phyloP scores from a whole-genome alignment of 2,329 filamentous ascomycete species.

The Sporothrix curviconia region DNA sequence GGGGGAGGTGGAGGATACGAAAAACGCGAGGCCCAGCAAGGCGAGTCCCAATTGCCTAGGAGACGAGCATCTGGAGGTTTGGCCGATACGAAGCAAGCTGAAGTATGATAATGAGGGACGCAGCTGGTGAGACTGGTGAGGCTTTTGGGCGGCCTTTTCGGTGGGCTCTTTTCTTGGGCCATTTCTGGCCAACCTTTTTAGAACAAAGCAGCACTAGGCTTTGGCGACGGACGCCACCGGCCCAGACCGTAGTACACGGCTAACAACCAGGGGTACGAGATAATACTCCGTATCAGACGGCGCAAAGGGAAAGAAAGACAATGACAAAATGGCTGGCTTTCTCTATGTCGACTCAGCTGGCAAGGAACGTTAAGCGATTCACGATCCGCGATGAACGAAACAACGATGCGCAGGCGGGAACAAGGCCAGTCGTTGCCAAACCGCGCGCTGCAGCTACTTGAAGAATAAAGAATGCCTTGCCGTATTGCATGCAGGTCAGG shows the following conservation, averaged over 20 bases:
- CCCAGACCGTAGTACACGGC: conserved; percentile 4
- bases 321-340: too few relatives aligned
- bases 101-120: too few relatives aligned
- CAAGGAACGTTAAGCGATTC: too few relatives aligned
- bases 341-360: too few relatives aligned
- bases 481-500: background rate
- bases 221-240: conserved; percentile 9
- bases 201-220: background rate
- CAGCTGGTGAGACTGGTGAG: too few relatives aligned
- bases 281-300: too few relatives aligned
- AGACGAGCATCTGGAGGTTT: background rate
- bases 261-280: background rate
- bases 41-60: background rate
- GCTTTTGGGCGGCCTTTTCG: background rate
- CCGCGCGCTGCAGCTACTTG: background rate
- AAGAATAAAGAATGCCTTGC: background rate
- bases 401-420: background rate
- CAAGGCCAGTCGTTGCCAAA: background rate
- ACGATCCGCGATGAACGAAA: conserved; percentile 3
- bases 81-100: conserved; percentile 4
- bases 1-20: background rate
- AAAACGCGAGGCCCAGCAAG: background rate
- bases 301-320: too few relatives aligned
- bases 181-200: background rate
- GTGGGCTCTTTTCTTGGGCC: background rate